Evolutionary conservation across 805 yeast species (phyloP).

Genomic region (Clavispora fructus): DNA sequence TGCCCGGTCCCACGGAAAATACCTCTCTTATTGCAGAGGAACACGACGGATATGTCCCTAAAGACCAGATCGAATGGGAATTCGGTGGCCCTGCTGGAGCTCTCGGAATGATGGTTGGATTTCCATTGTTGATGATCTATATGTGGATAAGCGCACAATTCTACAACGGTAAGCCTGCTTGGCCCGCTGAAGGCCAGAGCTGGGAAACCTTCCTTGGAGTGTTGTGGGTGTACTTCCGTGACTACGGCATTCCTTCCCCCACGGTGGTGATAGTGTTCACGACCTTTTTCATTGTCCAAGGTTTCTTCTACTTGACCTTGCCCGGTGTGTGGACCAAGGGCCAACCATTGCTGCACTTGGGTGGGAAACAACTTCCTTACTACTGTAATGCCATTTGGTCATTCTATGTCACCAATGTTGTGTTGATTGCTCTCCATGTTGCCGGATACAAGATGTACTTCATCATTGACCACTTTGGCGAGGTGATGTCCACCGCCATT

Average conservation of each 20-base stretch:
- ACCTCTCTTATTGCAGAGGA: constrained; percentile 4
- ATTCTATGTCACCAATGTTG: constrained; percentile 60
- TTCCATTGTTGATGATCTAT: constrained; percentile 92
- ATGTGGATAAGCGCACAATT: constrained; percentile 90
- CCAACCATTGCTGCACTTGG: constrained; percentile 79
- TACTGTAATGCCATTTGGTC: constrained; percentile 89
- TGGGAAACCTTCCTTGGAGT: constrained; percentile 43
- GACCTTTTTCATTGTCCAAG: constrained; percentile 65
- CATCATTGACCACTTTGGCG: constrained; percentile 78
- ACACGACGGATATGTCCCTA: constrained; percentile 25
- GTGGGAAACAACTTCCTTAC: constrained; percentile 80
- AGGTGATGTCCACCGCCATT: constrained; percentile 90
- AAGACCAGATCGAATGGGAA: constrained; percentile 67
- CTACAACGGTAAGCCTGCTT: constrained; percentile 68
- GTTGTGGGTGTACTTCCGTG: constrained; percentile 38
- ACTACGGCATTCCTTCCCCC: constrained; percentile 53
- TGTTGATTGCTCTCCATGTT: constrained; percentile 61
- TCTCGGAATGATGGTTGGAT: constrained; percentile 84
- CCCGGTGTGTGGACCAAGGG: constrained; percentile 97
- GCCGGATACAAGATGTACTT: constrained; percentile 73
- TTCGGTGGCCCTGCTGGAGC: constrained; percentile 94
- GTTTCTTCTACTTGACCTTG: constrained; percentile 66
- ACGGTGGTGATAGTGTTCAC: constrained; percentile 69
- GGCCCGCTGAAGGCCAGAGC: constrained; percentile 55
- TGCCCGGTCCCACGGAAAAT: constrained; percentile 2